Conservation (phyloP, 1,139 yeast species). For the Kodamaea sp. region DNA sequence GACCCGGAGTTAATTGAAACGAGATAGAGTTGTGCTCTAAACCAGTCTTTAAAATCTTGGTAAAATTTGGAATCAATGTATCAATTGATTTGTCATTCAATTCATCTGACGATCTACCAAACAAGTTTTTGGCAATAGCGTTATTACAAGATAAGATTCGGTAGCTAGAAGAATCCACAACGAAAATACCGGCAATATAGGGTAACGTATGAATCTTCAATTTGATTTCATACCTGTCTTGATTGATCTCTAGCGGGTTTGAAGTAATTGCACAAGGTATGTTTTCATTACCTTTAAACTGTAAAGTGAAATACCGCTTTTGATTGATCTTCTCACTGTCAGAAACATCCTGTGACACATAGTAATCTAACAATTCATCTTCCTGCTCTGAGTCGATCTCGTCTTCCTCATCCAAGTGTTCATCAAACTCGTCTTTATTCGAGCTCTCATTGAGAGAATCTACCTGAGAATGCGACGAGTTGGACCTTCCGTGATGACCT, state of each 20-base stretch:
- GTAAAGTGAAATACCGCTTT: conserved; percentile 64
- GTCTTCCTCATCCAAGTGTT: conserved; percentile 9
- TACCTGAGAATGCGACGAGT: conserved; percentile 2
- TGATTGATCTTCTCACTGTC: conserved; percentile 54
- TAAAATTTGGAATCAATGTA: conserved; percentile 65
- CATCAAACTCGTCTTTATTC: conserved; percentile 10
- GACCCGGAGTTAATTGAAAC: conserved; percentile 49
- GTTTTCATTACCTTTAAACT: conserved; percentile 39
- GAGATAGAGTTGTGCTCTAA: conserved; percentile 40
- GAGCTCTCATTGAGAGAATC: neutral
- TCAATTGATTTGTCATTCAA: conserved; percentile 55
- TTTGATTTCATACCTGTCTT: conserved; percentile 42
- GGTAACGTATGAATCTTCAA: conserved; percentile 75
- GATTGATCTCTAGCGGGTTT: conserved; percentile 49
- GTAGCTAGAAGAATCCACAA: conserved; percentile 53
- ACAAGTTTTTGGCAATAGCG: conserved; percentile 74
- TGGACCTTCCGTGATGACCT: conserved; percentile 11
- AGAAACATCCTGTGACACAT: conserved; percentile 25
- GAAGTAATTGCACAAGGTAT: conserved; percentile 76
- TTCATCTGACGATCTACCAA: conserved; percentile 60
- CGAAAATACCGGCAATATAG: conserved; percentile 83
- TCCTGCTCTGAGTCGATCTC: conserved; percentile 6
- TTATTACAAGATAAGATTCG: conserved; percentile 68
- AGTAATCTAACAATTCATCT: conserved; percentile 14
- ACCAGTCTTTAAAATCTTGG: conserved; percentile 52